Evolutionary conservation across 2,329 filamentous ascomycete species (phyloP).

Genomic region (Colletotrichum simmondsii): DNA sequence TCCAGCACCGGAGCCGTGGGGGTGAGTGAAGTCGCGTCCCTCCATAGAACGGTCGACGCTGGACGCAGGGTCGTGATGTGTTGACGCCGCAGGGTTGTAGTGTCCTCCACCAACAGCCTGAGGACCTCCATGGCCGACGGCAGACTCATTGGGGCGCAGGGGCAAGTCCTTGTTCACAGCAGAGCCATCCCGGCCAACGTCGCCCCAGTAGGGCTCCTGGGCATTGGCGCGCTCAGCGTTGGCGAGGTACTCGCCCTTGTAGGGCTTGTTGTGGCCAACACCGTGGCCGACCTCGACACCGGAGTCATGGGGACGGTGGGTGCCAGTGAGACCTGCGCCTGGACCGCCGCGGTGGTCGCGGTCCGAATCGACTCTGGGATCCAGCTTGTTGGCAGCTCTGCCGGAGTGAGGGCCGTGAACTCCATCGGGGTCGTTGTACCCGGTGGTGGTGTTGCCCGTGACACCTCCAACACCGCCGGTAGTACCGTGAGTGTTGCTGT

Average conservation of each 20-base stretch:
- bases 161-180: slow-evolving; percentile 29
- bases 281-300: slow-evolving; percentile 25
- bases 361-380: slow-evolving; percentile 31
- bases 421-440: slow-evolving; percentile 18
- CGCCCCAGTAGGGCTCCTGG: slow-evolving; percentile 30
- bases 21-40: slow-evolving; percentile 25
- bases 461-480: slow-evolving; percentile 44
- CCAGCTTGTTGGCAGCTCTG: slow-evolving; percentile 6
- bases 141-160: slow-evolving; percentile 25
- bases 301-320: slow-evolving; percentile 25
- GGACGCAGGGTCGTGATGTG: slow-evolving; percentile 28
- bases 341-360: slow-evolving; percentile 34
- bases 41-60: slow-evolving; percentile 25
- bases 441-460: slow-evolving; percentile 22
- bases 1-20: slow-evolving; percentile 12
- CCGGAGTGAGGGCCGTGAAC: slow-evolving; percentile 19
- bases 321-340: slow-evolving; percentile 3
- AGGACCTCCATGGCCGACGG: background rate
- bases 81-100: slow-evolving; percentile 17
- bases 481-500: slow-evolving; percentile 39
- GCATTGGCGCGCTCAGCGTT: background rate
- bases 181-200: slow-evolving; percentile 16
- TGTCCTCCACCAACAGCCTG: slow-evolving; percentile 19
- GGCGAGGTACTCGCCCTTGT: background rate
- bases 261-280: background rate